Evolutionary conservation across 305 asterid genomes (phyloP).

Genomic region (Fraxinus baroniana): DNA sequence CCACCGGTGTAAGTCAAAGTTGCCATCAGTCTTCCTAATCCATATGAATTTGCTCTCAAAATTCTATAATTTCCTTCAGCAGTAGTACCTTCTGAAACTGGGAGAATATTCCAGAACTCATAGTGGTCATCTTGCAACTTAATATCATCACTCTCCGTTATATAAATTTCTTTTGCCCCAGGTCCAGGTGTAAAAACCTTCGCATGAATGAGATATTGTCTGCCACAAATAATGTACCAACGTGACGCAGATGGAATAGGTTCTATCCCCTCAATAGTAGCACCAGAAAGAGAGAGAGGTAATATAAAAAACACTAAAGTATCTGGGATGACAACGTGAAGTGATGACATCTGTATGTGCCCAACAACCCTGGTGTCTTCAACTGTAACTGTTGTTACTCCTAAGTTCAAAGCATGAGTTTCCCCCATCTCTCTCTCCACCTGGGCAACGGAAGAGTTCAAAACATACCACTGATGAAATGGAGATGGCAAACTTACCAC

Average conservation of each 20-base stretch:
- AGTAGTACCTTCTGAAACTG: constrained; percentile 45
- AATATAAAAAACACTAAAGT: constrained; percentile 53
- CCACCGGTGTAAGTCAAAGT: constrained; percentile 60
- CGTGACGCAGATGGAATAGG: constrained; percentile 63
- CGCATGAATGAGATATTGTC: constrained; percentile 57
- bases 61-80: constrained; percentile 43
- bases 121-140: constrained; percentile 52
- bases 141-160: constrained; percentile 69
- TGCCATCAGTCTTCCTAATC: constrained; percentile 81
- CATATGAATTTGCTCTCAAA: constrained; percentile 59
- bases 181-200: constrained; percentile 74
- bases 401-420: constrained; percentile 63
- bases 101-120: constrained; percentile 65
- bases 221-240: constrained; percentile 80
- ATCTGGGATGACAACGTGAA: constrained; percentile 82
- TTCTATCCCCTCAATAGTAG: constrained; percentile 41
- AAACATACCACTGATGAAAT: constrained; percentile 71
- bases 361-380: constrained; percentile 89
- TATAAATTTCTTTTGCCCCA: constrained; percentile 61
- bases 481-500: constrained; percentile 73
- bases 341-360: constrained; percentile 74
- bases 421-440: constrained; percentile 60
- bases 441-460: constrained; percentile 78
- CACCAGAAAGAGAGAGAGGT: constrained; percentile 61
- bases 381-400: constrained; percentile 63